Conservation (phyloP, 2,329 filamentous ascomycete genomes). For the Mycogone perniciosa region DNA sequence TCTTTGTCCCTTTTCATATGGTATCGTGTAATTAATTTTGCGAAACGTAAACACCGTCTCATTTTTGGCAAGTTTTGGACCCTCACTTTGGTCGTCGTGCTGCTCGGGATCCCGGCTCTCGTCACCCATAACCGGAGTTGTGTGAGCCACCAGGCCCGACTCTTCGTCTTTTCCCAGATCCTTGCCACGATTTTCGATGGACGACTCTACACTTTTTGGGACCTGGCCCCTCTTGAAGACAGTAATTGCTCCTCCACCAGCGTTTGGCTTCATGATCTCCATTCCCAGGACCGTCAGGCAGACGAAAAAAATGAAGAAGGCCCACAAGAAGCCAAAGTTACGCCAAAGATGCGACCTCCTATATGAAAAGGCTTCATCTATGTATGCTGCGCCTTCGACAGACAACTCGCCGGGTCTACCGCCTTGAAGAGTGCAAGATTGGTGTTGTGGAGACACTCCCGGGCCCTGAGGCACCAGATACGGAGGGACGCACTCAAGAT, state of each 20-base stretch:
- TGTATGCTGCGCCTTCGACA: constrained; percentile 51
- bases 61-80: constrained; percentile 50
- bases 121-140: constrained; percentile 56
- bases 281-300: constrained; percentile 63
- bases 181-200: constrained; percentile 46
- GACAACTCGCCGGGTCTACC: constrained; percentile 39
- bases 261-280: constrained; percentile 58
- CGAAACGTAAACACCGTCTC: constrained; percentile 52
- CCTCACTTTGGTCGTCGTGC: constrained; percentile 24
- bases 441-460: constrained; percentile 28
- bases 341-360: constrained; percentile 58
- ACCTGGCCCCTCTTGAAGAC: constrained; percentile 59
- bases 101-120: constrained; percentile 20
- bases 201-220: constrained; percentile 50
- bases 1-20: constrained; percentile 56
- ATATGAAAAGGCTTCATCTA: constrained; percentile 50
- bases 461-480: constrained; percentile 50
- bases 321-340: constrained; percentile 72
- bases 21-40: constrained; percentile 44
- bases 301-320: constrained; percentile 69
- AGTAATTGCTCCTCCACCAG: constrained; percentile 52
- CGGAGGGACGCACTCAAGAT: constrained; percentile 51
- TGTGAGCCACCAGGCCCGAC: constrained; percentile 27
- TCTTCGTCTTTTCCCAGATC: constrained; percentile 47
- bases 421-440: constrained; percentile 47